Conservation (phyloP, 2,329 filamentous ascomycete species). For the Cladorrhinum sp. region DNA sequence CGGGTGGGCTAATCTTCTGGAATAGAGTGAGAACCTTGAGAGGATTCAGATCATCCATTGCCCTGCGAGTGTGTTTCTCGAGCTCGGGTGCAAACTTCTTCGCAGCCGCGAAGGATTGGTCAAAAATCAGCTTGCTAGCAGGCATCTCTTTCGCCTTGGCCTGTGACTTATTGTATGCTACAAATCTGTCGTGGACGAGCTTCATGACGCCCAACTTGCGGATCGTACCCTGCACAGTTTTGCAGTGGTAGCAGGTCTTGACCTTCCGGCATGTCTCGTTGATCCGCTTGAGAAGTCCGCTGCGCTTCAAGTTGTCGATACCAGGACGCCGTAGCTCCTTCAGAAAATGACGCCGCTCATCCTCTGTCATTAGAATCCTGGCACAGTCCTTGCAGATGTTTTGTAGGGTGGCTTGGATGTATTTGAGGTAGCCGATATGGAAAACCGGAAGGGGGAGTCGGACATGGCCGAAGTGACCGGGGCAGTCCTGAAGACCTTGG, state of each 20-base stretch:
- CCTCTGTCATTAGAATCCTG: conserved; percentile 75
- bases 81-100: conserved; percentile 76
- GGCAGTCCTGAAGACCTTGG: conserved; percentile 76
- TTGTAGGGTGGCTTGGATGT: conserved; percentile 87
- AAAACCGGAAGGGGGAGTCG: conserved; percentile 87
- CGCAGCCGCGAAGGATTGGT: conserved; percentile 78
- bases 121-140: conserved; percentile 76
- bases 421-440: conserved; percentile 93
- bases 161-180: conserved; percentile 82
- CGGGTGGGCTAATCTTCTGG: conserved; percentile 76
- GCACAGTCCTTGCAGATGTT: conserved; percentile 97
- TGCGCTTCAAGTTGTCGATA: conserved; percentile 81
- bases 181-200: conserved; percentile 89
- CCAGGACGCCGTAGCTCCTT: conserved; percentile 75
- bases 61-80: conserved; percentile 87
- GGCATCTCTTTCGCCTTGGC: conserved; percentile 81
- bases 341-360: conserved; percentile 73
- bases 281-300: conserved; percentile 82
- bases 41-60: conserved; percentile 91
- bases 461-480: conserved; percentile 93
- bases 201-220: conserved; percentile 92
- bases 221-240: conserved; percentile 81
- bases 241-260: conserved; percentile 77
- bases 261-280: conserved; percentile 87
- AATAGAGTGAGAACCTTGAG: conserved; percentile 87